Base-by-base conservation (phyloP, 2,329 filamentous ascomycete species). In the Penicillium sp. region DNA sequence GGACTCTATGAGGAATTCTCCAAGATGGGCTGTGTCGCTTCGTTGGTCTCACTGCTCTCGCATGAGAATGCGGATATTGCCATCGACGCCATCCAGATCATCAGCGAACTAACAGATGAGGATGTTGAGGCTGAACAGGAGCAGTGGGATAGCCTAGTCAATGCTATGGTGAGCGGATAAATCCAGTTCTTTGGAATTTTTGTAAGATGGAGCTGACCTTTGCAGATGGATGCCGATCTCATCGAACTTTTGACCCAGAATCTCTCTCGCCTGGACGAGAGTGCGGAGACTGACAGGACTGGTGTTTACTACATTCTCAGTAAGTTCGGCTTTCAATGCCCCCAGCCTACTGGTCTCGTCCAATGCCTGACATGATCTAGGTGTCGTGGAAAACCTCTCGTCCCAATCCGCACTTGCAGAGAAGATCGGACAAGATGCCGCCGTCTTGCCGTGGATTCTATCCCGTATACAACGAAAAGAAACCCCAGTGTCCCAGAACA, bases 21-120 rank as follows among this genome's bases (percentile, higher is more conserved):
- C 35, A 89, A 88, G 67, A 82, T 93, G 56, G 91, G 91, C 22
- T 91, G 88, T 62, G 87, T 88, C 0, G 86, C 80, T 4, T 93
- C 89, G 58, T 78, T 99, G 55, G 92, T 96, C 1, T 87, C 89
- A 1, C 79, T 99, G 56, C 81, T 99, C 53, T 90, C 94, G 17
- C 95, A 99, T 75, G 95, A 99, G 71, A 99, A 99, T 75, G 94
- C 93, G 0, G 95, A 99, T 73, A 96, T 99, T 67, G 93, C 95
- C 12, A 96, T 98, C 70, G 91, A 90, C 65, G 91, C 90, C 0
- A 89, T 97, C 54, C 91, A 98, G 79, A 91, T 97, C 51, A 87
- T 99, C 55, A 89, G 88, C 59, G 95, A 99, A 79, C 81, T 98
- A 68, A 96, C 92, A 15, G 95, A 98, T 71, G 93, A 99, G 74